Evolutionary conservation across 177 flowering plant genomes (phyloP).

Genomic region (Tripterygium wilfordii): DNA sequence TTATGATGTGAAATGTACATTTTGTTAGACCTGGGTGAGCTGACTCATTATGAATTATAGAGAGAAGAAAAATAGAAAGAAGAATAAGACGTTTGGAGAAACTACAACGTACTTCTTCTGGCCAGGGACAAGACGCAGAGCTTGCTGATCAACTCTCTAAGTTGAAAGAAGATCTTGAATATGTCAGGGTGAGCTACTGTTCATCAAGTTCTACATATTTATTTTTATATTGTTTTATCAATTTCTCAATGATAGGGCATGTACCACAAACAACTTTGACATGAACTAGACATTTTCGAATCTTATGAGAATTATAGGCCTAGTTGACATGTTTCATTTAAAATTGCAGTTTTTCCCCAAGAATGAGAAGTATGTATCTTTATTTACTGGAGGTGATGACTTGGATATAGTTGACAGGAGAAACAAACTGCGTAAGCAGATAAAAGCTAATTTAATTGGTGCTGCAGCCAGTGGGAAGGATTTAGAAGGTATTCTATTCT

Average conservation of each 20-base stretch:
- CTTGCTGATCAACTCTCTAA: constrained; percentile 60
- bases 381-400: constrained; percentile 78
- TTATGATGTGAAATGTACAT: too few relatives aligned
- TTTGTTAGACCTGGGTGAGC: too few relatives aligned
- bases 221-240: too few relatives aligned
- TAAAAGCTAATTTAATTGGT: constrained; percentile 78
- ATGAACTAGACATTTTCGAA: too few relatives aligned
- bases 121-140: constrained; percentile 56
- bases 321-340: too few relatives aligned
- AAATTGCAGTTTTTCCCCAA: constrained; percentile 98
- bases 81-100: constrained; percentile 85
- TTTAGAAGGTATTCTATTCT: constrained; percentile 69
- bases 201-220: neutral
- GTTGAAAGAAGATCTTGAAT: constrained; percentile 93
- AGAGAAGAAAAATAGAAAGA: constrained; percentile 91
- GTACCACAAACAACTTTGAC: too few relatives aligned
- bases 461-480: constrained; percentile 98
- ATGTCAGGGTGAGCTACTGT: constrained; percentile 69
- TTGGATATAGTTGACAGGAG: constrained; percentile 64
- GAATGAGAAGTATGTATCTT: constrained; percentile 84
- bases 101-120: constrained; percentile 59
- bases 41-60: too few relatives aligned
- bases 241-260: too few relatives aligned
- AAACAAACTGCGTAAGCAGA: constrained; percentile 73
- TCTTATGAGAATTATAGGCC: too few relatives aligned